Percentiles rank a stretch among this genome's conserved stretches.
These are phyloP conservation scores for Ensete glaucum DNA, from an alignment of 176 grass and related monocot species.

Conservation along the genomic window DNA sequence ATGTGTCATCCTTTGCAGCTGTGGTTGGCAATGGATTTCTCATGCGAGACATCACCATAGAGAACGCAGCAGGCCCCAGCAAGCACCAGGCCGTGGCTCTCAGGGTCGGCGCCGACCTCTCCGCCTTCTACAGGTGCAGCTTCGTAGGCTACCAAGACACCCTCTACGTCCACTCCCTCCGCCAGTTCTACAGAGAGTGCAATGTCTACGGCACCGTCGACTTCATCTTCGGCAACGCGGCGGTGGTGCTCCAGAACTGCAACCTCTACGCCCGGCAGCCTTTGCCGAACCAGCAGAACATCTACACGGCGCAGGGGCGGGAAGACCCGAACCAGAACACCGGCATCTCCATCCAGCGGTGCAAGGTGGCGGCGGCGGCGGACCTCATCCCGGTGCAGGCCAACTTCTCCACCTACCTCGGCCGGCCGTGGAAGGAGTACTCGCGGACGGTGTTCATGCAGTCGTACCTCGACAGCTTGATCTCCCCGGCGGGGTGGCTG, in stretches of 20 bases:
- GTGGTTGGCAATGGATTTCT: conserved; percentile 58
- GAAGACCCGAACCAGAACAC: conserved; percentile 84
- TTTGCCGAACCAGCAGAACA: conserved; percentile 40
- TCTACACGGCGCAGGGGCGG: conserved; percentile 56
- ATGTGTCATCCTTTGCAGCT: conserved; percentile 21
- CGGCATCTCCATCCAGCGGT: conserved; percentile 57
- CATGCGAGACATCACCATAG: conserved; percentile 62
- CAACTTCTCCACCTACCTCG: conserved; percentile 27
- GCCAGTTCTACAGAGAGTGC: too few species aligned
- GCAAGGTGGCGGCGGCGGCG: conserved; percentile 71
- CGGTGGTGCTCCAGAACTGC: conserved; percentile 66
- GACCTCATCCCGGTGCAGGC: conserved; percentile 41
- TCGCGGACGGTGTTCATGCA: conserved; percentile 66
- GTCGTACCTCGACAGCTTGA: conserved; percentile 49
- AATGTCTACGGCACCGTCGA: too few species aligned
- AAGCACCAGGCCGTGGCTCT: conserved; percentile 86
- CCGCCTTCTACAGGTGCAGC: conserved; percentile 73
- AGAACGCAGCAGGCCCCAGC: conserved; percentile 66
- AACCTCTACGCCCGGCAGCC: conserved; percentile 69
- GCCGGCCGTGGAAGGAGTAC: conserved; percentile 54
- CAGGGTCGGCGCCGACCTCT: conserved; percentile 47
- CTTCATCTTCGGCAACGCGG: conserved; percentile 23
- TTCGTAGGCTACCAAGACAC: conserved; percentile 49
- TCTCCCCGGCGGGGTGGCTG: conserved; percentile 50
- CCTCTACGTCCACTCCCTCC: too few species aligned